These are phyloP conservation scores for Podaxis sp. DNA, from an alignment of 768 basidiomycete species.

Conservation along the genomic window DNA sequence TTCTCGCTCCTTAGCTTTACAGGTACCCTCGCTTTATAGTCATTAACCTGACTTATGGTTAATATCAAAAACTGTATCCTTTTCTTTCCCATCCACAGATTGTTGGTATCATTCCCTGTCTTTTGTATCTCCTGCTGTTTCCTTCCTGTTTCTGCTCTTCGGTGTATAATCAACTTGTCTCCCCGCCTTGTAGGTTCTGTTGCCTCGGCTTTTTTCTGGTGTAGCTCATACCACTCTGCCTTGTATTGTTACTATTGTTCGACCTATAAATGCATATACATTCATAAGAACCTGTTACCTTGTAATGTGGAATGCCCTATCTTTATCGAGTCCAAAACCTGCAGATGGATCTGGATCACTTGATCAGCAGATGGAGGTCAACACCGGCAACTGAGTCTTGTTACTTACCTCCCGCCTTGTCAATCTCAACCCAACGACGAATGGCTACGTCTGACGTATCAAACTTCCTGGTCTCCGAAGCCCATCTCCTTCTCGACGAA, in stretches of 20 bases:
- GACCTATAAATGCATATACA: conserved; percentile 9
- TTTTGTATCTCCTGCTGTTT: conserved; percentile 8
- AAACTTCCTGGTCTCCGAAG: conserved; percentile 73
- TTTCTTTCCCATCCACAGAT: not conserved
- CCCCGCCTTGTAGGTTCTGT: conserved; percentile 3
- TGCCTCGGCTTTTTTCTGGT: conserved; percentile 13
- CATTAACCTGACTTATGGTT: conserved; percentile 12
- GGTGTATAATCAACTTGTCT: conserved; percentile 14
- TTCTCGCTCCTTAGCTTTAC: conserved; percentile 6
- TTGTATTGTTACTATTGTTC: conserved; percentile 12
- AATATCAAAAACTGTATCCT: conserved; percentile 14
- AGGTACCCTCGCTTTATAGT: conserved; percentile 8
- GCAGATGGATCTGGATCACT: too few relatives aligned
- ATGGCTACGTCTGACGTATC: conserved; percentile 28
- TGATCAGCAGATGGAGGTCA: too few relatives aligned
- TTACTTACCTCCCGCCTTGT: not conserved
- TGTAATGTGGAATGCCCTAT: not conserved
- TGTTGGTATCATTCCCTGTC: not conserved
- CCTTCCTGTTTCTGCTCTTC: conserved; percentile 7
- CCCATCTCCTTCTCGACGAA: conserved; percentile 63
- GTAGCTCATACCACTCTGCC: conserved; percentile 16
- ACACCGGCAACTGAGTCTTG: not conserved
- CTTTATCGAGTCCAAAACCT: not conserved
- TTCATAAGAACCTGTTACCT: not conserved
- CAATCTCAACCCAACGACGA: not conserved